Percentiles rank a stretch among this genome's conserved stretches.
Evolutionary conservation across 306 rosid species (phyloP).

Genomic region (Luffa acutangula): DNA sequence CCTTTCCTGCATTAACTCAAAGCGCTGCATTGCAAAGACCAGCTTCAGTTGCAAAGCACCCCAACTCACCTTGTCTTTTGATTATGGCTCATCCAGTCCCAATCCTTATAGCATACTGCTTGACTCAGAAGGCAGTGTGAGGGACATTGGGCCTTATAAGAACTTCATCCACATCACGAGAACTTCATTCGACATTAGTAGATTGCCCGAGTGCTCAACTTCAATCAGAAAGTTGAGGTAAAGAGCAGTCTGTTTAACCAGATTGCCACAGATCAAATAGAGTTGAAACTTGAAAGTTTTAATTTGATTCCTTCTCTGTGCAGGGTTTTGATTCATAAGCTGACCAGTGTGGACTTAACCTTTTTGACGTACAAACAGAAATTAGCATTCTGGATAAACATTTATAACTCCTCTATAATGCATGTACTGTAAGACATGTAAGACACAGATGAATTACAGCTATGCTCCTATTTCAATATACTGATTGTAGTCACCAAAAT

Average conservation of each 20-base stretch:
- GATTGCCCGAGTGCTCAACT: constrained; percentile 31
- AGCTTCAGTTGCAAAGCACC: constrained; percentile 54
- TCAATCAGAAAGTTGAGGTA: constrained; percentile 56
- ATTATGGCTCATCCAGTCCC: constrained; percentile 28
- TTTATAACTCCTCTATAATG: constrained; percentile 92
- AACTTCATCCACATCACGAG: constrained; percentile 62
- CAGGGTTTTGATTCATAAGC: constrained; percentile 57
- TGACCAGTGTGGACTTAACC: constrained; percentile 52
- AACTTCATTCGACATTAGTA: constrained; percentile 33
- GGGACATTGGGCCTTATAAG: constrained; percentile 72
- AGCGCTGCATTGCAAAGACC: constrained; percentile 46
- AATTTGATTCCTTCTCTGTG: background rate
- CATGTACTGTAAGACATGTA: constrained; percentile 83
- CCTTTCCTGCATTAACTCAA: constrained; percentile 64
- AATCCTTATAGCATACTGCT: constrained; percentile 56
- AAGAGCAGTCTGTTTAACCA: background rate
- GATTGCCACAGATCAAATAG: background rate
- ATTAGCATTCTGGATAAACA: constrained; percentile 94
- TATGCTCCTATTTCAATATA: background rate
- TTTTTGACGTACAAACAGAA: constrained; percentile 78
- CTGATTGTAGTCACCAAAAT: constrained; percentile 13
- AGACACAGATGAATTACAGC: background rate
- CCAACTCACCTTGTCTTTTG: constrained; percentile 31
- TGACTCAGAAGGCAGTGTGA: constrained; percentile 42
- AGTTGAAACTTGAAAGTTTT: background rate